Conservation (phyloP, 2,329 filamentous ascomycete species). For the Colletotrichum orbiculare region DNA sequence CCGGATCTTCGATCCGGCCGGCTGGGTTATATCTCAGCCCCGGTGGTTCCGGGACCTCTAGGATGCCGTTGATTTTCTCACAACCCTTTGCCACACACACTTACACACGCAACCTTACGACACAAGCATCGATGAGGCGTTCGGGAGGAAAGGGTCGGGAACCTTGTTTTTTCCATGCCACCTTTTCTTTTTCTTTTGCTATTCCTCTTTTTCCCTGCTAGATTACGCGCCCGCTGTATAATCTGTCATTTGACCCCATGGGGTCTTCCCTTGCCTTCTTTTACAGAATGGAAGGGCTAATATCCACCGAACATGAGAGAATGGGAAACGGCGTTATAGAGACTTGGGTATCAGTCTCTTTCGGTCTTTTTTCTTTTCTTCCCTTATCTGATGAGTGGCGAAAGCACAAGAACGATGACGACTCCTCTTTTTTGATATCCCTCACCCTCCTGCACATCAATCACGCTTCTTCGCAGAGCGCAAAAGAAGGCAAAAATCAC, state of each 20-base stretch:
- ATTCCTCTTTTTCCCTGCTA: not conserved
- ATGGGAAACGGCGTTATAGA: not conserved
- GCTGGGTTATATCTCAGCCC: conserved; percentile 27
- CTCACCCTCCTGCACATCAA: not conserved
- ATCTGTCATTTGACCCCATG: too few species aligned
- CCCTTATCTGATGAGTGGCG: conserved; percentile 15
- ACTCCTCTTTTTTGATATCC: conserved; percentile 34
- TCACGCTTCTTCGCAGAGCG: conserved; percentile 9
- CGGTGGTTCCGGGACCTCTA: conserved; percentile 23
- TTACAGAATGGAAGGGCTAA: not conserved
- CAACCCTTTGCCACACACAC: conserved; percentile 7
- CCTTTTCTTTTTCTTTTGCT: conserved; percentile 9
- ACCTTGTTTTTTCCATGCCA: conserved; percentile 22
- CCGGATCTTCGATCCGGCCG: conserved; percentile 28
- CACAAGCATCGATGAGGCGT: conserved; percentile 35
- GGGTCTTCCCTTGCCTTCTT: too few species aligned
- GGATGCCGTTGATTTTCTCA: conserved; percentile 17
- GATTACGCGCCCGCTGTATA: not conserved
- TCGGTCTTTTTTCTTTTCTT: conserved; percentile 53
- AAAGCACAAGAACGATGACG: conserved; percentile 36
- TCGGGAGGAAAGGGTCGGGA: conserved; percentile 3
- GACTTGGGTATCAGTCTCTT: not conserved
- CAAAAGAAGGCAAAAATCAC: conserved; percentile 16
- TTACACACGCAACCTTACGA: conserved; percentile 24
- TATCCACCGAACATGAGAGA: not conserved